Evolutionary conservation across 106 monocot genomes (phyloP).

Genomic region (Gastrodia elata): DNA sequence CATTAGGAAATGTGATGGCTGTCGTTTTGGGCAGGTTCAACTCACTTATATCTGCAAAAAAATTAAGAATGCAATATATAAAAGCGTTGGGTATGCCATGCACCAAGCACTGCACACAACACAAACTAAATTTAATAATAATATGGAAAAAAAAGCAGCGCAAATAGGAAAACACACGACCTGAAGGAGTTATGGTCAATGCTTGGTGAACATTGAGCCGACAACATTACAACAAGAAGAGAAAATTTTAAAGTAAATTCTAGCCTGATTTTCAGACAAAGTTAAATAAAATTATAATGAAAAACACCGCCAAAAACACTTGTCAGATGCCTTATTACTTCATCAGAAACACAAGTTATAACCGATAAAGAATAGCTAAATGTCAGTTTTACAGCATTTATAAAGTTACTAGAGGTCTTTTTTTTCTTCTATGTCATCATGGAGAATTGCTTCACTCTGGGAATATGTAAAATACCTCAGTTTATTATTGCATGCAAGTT

Average conservation of each 20-base stretch:
- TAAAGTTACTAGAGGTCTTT: background rate
- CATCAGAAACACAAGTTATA: background rate
- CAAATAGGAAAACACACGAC: background rate
- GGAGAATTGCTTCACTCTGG: background rate
- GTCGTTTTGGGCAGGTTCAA: constrained; percentile 74
- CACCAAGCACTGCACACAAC: background rate
- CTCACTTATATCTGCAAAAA: constrained; percentile 67
- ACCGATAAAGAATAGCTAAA: background rate
- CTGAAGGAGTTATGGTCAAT: background rate
- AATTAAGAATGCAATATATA: background rate
- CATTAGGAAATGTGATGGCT: constrained; percentile 73
- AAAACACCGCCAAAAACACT: background rate
- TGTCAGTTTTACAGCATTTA: background rate
- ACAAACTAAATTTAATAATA: background rate
- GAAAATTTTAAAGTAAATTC: background rate
- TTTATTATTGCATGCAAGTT: background rate
- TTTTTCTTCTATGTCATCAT: background rate
- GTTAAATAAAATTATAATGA: background rate
- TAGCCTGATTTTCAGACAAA: background rate
- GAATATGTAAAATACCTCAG: background rate
- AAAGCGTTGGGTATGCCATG: background rate
- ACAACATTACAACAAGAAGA: too few species aligned
- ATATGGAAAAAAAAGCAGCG: background rate
- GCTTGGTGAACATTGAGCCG: background rate
- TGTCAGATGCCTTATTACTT: background rate